A percentile compares a stretch with the other conserved stretches of the same genome.
Evolutionary conservation across 73 alveolate species (phyloP).

Genomic region (Tetrahymena thermophila): DNA sequence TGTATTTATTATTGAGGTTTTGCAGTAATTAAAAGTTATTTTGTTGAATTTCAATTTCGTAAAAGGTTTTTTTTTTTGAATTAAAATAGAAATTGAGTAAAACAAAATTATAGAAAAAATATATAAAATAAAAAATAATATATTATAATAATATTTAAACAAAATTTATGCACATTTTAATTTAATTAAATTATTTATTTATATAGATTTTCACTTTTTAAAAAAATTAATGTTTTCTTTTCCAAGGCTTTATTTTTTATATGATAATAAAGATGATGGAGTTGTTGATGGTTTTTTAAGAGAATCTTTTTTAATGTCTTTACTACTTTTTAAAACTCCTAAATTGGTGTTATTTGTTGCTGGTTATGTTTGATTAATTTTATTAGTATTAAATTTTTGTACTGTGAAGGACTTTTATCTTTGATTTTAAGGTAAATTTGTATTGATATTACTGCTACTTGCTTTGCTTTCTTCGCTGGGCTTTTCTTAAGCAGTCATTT

Average conservation of each 20-base stretch:
- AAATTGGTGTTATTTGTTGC: background rate
- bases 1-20: too few species aligned
- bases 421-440: background rate
- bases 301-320: background rate
- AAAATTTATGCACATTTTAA: background rate
- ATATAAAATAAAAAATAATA: too few species aligned
- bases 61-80: too few species aligned
- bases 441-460: background rate
- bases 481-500: background rate
- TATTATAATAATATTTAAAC: background rate
- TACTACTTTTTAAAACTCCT: background rate
- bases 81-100: too few species aligned
- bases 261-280: background rate
- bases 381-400: background rate
- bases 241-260: background rate
- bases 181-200: background rate
- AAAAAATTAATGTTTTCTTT: background rate
- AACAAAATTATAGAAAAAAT: too few species aligned
- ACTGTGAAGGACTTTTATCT: background rate
- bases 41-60: too few species aligned
- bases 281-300: background rate
- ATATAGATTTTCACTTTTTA: background rate
- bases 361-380: background rate
- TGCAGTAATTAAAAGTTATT: too few species aligned
- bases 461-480: background rate